These are phyloP conservation scores for Claviceps paspali DNA, from an alignment of 2,329 filamentous ascomycete species.

Conservation along the genomic window DNA sequence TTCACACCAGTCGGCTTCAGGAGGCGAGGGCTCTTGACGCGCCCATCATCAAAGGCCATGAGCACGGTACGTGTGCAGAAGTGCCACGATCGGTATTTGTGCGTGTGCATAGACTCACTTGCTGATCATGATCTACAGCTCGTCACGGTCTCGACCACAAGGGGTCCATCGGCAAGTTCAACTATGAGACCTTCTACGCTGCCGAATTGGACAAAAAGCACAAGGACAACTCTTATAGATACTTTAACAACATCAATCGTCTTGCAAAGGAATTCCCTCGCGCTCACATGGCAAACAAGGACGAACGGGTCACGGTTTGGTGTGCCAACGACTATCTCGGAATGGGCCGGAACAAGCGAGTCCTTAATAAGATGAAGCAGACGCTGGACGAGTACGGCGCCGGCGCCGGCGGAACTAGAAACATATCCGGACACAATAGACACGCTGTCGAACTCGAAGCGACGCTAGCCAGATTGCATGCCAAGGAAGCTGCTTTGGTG, in stretches of 20 bases:
- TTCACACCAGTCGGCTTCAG: conserved; percentile 68
- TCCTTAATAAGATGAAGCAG: conserved; percentile 84
- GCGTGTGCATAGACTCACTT: neutral
- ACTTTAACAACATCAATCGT: conserved; percentile 99
- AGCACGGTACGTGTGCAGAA: conserved; percentile 29
- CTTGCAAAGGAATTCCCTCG: conserved; percentile 91
- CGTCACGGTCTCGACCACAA: conserved; percentile 1
- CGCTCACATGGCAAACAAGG: conserved; percentile 71
- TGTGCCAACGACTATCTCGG: conserved; percentile 98
- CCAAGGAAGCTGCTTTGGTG: conserved; percentile 81
- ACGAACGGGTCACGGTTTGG: conserved; percentile 91
- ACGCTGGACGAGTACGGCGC: conserved; percentile 90
- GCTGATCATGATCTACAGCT: conserved; percentile 1
- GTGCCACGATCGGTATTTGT: too few species aligned
- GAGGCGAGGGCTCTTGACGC: conserved; percentile 65
- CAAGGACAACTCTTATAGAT: conserved; percentile 98
- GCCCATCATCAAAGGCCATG: conserved; percentile 29
- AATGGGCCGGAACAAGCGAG: conserved; percentile 83
- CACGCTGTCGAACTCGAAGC: conserved; percentile 77
- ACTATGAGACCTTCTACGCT: conserved; percentile 84
- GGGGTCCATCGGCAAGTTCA: conserved; percentile 44
- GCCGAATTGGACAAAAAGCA: conserved; percentile 93
- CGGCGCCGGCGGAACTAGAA: conserved; percentile 86
- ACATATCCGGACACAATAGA: conserved; percentile 95
- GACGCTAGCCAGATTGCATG: conserved; percentile 73